Evolutionary conservation across 805 yeast species (phyloP), one percentile per base, ranked within the genome.

Genomic region (Candida khao-thaluensis): DNA sequence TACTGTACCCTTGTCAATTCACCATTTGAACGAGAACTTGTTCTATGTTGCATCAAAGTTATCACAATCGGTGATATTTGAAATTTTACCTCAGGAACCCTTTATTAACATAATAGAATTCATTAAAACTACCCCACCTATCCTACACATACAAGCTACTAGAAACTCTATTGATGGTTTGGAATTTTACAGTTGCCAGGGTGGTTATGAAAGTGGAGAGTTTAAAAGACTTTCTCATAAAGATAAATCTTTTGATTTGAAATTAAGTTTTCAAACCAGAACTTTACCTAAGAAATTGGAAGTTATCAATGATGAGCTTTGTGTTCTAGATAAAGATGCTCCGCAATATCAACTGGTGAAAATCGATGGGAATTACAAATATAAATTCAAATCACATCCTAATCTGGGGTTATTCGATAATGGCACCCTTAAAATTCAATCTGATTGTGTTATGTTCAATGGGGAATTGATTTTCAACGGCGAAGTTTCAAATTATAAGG

Each of bases 161-260:
- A 10, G 30, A 14, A 37, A 32, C 1, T 30, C 38, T 2, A 39
- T 43, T 16, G 26, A 31, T 21, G 20, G 18, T 6, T 28, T 35
- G 2, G 43, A 44, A 3, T 11, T 62, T 4, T 41, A 56, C 14
- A 38, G 57, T 10, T 57, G 64, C 29, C 66, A 59, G 36, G 70
- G 71, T 10, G 69, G 69, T 1, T 57, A 59, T 41, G 54, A 61
- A 17, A 54, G 60, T 32, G 66, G 69, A 2, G 69, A 66, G 35
- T 42, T 59, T 26, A 40, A 46, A 35, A 48, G 42, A 22, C 17
- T 43, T 2, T 38, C 46, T 11, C 37, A 35, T 30, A 33, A 32
- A 28, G 21, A 37, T 3, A 33, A 25, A 8, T 22, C 16, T 16
- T 14, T 47, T 7, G 30, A 30, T 5, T 33, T 36, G n/a, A 32